phyloP scores from a whole-genome alignment of 768 basidiomycete species.

The Gloeophyllum trabeum region DNA sequence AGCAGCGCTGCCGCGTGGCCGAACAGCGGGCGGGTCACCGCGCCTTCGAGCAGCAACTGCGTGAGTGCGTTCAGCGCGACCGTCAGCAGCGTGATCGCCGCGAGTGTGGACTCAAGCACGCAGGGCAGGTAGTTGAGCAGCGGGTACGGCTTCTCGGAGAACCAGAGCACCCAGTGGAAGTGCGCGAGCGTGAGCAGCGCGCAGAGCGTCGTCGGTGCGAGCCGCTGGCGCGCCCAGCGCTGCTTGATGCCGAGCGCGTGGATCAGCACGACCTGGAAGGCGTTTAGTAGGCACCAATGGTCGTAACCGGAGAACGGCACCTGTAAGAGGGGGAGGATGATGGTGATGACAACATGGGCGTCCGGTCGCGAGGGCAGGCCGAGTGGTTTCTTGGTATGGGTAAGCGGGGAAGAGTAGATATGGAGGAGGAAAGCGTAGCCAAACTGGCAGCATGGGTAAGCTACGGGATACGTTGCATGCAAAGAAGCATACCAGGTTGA shows the following conservation, averaged over 20 bases:
- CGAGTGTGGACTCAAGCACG: constrained; percentile 54
- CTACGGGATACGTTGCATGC: constrained; percentile 1
- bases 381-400: constrained; percentile 32
- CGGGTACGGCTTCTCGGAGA: constrained; percentile 41
- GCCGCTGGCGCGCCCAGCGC: constrained; percentile 52
- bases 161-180: constrained; percentile 53
- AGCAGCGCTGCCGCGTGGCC: constrained; percentile 29
- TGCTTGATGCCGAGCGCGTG: constrained; percentile 59
- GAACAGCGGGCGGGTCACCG: constrained; percentile 47
- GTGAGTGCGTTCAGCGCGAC: constrained; percentile 49
- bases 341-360: constrained; percentile 60
- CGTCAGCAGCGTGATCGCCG: constrained; percentile 47
- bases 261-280: constrained; percentile 41
- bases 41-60: constrained; percentile 53
- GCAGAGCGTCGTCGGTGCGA: constrained; percentile 56
- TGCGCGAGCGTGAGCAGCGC: constrained; percentile 51
- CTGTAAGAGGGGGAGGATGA: constrained; percentile 65
- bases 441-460: constrained; percentile 29
- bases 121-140: constrained; percentile 67
- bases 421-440: constrained; percentile 71
- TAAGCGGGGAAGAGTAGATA: constrained; percentile 57
- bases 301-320: constrained; percentile 21
- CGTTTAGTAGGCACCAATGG: constrained; percentile 1
- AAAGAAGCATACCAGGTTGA: constrained; percentile 49
- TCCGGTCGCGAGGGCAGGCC: constrained; percentile 54